Evolutionary conservation across 2,329 filamentous ascomycete species (phyloP), one percentile per base, ranked within the genome.

Genomic region (Colletotrichum tropicicola): DNA sequence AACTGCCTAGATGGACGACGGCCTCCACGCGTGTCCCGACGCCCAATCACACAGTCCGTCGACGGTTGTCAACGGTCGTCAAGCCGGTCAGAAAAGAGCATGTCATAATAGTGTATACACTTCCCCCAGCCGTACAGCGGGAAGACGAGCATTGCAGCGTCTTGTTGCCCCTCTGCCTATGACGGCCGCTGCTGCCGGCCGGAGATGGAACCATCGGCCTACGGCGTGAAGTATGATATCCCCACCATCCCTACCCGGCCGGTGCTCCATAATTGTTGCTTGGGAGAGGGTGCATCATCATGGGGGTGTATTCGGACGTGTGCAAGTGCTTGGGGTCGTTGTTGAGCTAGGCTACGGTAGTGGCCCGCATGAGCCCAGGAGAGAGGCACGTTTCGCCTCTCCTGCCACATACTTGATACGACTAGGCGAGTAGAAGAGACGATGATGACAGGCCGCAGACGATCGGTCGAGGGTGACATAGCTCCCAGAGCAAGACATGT

Each of bases 1-100:
- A 60, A 64, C 60, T 54, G 54, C 59, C 51, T 59, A 54, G 54
- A 59, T 47, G n/a, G 49, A 59, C 60, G 32, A 44, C 21, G 27
- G 25, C n/a, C n/a, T n/a, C n/a, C n/a, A n/a, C n/a, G n/a, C n/a
- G n/a, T 49, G 37, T 44, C 6, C 41, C 30, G 13, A 48, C 23
- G 25, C 25, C 58, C 41, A 49, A 41, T 27, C n/a, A n/a, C n/a
- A n/a, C n/a, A n/a, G n/a, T n/a, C n/a, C n/a, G n/a, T n/a, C n/a
- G n/a, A n/a, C n/a, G n/a, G n/a, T n/a, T n/a, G n/a, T n/a, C n/a
- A n/a, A n/a, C 28, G 21, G 35, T n/a, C n/a, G 28, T 41, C 15
- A 23, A 10, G n/a, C n/a, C n/a, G n/a, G n/a, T n/a, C n/a, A n/a
- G n/a, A n/a, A n/a, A n/a, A n/a, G n/a, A n/a, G n/a, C n/a, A n/a